Percentiles rank a stretch among this genome's conserved stretches.
Evolutionary conservation across 225 moss, liverwort and hornwort species (phyloP).

Genomic region (Asterella californica): DNA sequence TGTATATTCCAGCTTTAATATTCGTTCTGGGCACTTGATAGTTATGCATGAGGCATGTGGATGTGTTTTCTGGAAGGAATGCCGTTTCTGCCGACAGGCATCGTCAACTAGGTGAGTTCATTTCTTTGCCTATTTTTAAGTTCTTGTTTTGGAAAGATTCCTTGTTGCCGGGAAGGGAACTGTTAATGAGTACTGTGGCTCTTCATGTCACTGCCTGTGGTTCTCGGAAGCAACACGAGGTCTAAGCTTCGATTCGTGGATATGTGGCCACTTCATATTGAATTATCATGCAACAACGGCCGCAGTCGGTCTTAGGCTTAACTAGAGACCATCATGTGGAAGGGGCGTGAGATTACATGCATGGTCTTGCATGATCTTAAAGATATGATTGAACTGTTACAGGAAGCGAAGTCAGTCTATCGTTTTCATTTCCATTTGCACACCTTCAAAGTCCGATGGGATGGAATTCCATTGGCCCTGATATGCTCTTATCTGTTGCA

Average conservation of each 20-base stretch:
- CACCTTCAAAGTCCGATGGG: neutral
- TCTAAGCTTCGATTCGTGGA: too few relatives aligned
- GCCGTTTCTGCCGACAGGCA: slow-evolving; percentile 2
- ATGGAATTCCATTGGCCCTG: neutral
- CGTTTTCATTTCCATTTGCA: neutral
- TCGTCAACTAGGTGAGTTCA: slow-evolving; percentile 12
- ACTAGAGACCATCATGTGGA: neutral
- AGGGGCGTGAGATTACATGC: neutral
- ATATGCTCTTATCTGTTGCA: neutral
- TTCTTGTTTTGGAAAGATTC: too few relatives aligned
- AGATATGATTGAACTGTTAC: neutral
- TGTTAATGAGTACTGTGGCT: neutral
- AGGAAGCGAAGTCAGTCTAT: neutral
- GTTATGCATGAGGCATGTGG: slow-evolving; percentile 23
- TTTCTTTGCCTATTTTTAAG: neutral
- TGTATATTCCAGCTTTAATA: slow-evolving; percentile 11
- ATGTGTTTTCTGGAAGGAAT: slow-evolving; percentile 15
- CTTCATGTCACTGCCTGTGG: neutral
- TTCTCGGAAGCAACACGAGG: neutral
- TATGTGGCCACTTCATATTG: neutral
- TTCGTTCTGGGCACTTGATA: slow-evolving; percentile 12
- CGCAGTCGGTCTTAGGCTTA: neutral
- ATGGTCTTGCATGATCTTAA: neutral
- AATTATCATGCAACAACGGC: neutral
- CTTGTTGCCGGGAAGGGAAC: neutral